Base-by-base conservation (phyloP, 306 rosid species). In the Vicia sativa region DNA sequence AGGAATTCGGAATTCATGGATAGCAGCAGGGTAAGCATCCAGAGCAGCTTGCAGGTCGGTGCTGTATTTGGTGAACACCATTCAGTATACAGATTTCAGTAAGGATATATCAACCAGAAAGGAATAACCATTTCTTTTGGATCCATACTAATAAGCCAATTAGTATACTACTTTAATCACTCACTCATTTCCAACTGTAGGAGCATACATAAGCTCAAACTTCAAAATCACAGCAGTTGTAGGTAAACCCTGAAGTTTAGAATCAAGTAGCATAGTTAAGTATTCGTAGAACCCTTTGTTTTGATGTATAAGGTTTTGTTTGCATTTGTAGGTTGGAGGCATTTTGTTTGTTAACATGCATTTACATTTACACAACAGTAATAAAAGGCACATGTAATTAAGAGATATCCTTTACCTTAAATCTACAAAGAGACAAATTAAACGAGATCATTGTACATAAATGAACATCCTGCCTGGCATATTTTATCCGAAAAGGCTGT, bases 151-250 rank as follows among this genome's bases (percentile, higher is more conserved):
- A 38, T 37, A 28, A 16, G 23, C 58, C 13, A 72, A 34, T 42
- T 23, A 68, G 73, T 46, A 72, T 35, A 65, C 53, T 4, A 37
- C 25, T 72, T 65, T 42, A n/a, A 50, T 62, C 28, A 60, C 74
- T 72, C 75, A 91, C 97, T 88, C 86, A 75, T 81, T 77, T 71
- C 66, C 87, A 29, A 79, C 70, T 54, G 77, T 77, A 39, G 96
- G 88, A 52, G 96, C 93, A 85, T 83, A 84, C 87, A 91, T 71
- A 53, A 91, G 93, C 84, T 91, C 96, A 73, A 91, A 88, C 83
- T 88, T 91, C 84, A 91, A 66, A 80, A 91, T 75, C 66, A 85
- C 85, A 21, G 88, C 84, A 44, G 89, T 81, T 42, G 79, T 81
- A 28, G 91, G 77, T 44, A 82, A 81, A 52, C 85, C 93, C 96